Percentiles rank a stretch among this genome's conserved stretches.
Evolutionary conservation across 768 basidiomycete genomes (phyloP).

Genomic region (Clavaria fumosa): DNA sequence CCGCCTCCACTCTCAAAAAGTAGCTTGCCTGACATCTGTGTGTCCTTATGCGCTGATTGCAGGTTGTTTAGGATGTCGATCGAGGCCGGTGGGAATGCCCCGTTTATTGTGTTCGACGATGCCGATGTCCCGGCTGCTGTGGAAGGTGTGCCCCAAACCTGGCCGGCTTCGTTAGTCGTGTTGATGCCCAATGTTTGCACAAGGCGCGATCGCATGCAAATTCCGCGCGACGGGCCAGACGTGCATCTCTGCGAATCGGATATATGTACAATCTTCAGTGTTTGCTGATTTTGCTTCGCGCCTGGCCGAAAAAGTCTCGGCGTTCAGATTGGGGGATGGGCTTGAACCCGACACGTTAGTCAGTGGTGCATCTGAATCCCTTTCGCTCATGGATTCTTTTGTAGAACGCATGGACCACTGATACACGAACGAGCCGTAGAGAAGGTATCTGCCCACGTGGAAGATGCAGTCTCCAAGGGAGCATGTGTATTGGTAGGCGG

Average conservation of each 20-base stretch:
- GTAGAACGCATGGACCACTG: constrained; percentile 85
- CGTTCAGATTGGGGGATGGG: constrained; percentile 82
- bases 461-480: constrained; percentile 74
- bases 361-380: background rate
- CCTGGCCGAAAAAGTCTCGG: constrained; percentile 67
- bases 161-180: background rate
- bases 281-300: constrained; percentile 88
- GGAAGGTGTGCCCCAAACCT: constrained; percentile 55
- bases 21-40: constrained; percentile 14
- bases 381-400: background rate
- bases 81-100: constrained; percentile 89
- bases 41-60: constrained; percentile 17
- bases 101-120: constrained; percentile 95
- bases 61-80: constrained; percentile 48
- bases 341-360: constrained; percentile 62
- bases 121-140: constrained; percentile 90
- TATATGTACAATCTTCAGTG: constrained; percentile 81
- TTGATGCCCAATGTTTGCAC: constrained; percentile 2
- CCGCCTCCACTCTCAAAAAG: constrained; percentile 75
- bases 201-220: constrained; percentile 65
- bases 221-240: constrained; percentile 77
- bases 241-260: constrained; percentile 78
- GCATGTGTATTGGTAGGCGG: constrained; percentile 89
- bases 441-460: constrained; percentile 76
- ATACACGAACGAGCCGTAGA: constrained; percentile 76